A percentile compares a stretch with the other conserved stretches of the same genome.
Conservation (phyloP, 768 basidiomycete species). For the Cystobasidium tubakii region DNA sequence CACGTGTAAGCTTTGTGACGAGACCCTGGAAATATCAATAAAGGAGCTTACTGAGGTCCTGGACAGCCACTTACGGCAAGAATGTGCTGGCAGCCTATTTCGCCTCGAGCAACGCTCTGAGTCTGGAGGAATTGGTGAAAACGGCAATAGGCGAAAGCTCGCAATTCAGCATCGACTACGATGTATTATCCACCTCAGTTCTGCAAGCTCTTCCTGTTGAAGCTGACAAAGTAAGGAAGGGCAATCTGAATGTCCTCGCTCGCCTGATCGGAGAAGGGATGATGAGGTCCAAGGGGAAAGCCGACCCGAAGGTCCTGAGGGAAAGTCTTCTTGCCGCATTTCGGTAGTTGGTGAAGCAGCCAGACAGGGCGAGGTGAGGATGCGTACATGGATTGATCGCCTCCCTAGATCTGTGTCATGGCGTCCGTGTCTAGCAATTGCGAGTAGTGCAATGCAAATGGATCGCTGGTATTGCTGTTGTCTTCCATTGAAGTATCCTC, state of each 20-base stretch:
- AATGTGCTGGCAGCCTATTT: constrained; percentile 68
- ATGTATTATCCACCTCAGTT: constrained; percentile 59
- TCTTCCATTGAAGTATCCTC: background rate
- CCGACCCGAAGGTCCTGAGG: constrained; percentile 63
- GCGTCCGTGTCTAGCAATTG: background rate
- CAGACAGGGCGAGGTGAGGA: too few species aligned
- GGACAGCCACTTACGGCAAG: constrained; percentile 69
- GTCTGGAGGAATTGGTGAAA: constrained; percentile 49
- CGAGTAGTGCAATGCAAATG: background rate
- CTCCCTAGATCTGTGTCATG: background rate
- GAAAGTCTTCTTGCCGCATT: constrained; percentile 50
- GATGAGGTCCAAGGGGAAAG: constrained; percentile 70
- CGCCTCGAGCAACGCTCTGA: constrained; percentile 45
- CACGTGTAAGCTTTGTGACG: constrained; percentile 58
- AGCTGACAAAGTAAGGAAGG: constrained; percentile 60
- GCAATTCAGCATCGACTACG: constrained; percentile 51
- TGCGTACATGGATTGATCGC: constrained; percentile 38
- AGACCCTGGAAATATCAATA: background rate
- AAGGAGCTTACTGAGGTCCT: background rate
- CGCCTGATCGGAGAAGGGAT: constrained; percentile 79
- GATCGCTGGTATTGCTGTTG: background rate
- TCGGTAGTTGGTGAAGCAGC: too few species aligned
- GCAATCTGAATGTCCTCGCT: constrained; percentile 71
- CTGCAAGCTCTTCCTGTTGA: constrained; percentile 65
- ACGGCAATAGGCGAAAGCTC: constrained; percentile 54